phyloP scores from a whole-genome alignment of 768 basidiomycete genomes.

The Roridomyces roridus region DNA sequence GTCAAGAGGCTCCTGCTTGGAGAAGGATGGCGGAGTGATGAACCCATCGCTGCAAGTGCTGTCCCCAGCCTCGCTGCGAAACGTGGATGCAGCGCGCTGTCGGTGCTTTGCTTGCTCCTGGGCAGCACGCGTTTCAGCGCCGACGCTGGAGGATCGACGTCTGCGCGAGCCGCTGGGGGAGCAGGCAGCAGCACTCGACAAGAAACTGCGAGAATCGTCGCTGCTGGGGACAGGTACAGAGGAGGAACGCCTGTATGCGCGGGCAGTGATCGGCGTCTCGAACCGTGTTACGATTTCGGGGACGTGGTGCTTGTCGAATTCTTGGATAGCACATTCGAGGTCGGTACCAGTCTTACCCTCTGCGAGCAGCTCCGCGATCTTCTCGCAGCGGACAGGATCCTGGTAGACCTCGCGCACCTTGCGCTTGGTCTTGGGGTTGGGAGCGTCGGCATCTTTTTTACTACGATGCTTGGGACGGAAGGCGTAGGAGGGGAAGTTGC shows the following conservation, averaged over 20 bases:
- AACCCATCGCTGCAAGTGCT: conserved; percentile 22
- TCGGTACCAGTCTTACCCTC: conserved; percentile 61
- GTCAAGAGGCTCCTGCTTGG: conserved; percentile 46
- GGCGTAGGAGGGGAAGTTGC: conserved; percentile 76
- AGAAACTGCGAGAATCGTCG: conserved; percentile 43
- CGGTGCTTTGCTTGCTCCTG: conserved; percentile 9
- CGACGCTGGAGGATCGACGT: conserved; percentile 41
- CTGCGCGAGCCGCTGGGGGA: conserved; percentile 14
- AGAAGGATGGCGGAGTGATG: conserved; percentile 40
- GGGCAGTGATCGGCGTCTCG: conserved; percentile 76
- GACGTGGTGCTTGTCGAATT: conserved; percentile 58
- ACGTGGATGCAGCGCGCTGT: conserved; percentile 18
- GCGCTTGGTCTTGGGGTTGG: conserved; percentile 41
- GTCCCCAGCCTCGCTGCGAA: conserved; percentile 30
- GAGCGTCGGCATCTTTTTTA: conserved; percentile 40
- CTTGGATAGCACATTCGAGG: conserved; percentile 59
- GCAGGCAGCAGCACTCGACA: conserved; percentile 32
- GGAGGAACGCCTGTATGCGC: conserved; percentile 70
- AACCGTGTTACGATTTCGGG: conserved; percentile 74
- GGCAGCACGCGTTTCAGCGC: conserved; percentile 24
- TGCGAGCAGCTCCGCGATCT: conserved; percentile 70
- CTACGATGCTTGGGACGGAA: conserved; percentile 68
- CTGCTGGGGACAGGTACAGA: conserved; percentile 59
- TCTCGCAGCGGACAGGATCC: conserved; percentile 66
- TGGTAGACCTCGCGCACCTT: conserved; percentile 69